phyloP scores from a whole-genome alignment of 805 yeast genomes.

The Sugiyamaella chiloensis region DNA sequence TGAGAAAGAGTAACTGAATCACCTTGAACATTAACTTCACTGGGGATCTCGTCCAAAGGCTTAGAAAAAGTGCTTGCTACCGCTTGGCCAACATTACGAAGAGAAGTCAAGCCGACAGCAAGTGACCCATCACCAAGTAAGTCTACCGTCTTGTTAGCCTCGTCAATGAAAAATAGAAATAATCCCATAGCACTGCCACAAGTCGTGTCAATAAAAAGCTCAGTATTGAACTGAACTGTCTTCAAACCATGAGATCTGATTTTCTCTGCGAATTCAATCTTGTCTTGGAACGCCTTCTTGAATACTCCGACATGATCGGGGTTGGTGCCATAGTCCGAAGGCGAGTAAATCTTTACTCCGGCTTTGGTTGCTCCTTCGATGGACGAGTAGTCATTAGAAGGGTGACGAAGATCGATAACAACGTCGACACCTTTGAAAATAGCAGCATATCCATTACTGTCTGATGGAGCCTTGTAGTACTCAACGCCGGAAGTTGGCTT shows the following conservation, averaged over 20 bases:
- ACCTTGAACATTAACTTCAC: slow-evolving; percentile 20
- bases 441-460: neutral
- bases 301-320: slow-evolving; percentile 10
- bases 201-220: slow-evolving; percentile 23
- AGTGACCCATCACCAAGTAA: slow-evolving; percentile 10
- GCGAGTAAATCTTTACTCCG: slow-evolving; percentile 50
- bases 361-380: slow-evolving; percentile 40
- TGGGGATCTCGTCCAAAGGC: slow-evolving; percentile 24
- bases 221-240: slow-evolving; percentile 24
- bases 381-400: slow-evolving; percentile 33
- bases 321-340: slow-evolving; percentile 59
- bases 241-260: slow-evolving; percentile 26
- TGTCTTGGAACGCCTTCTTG: slow-evolving; percentile 14
- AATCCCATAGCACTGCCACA: slow-evolving; percentile 1
- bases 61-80: slow-evolving; percentile 25
- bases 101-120: slow-evolving; percentile 20
- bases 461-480: neutral
- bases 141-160: neutral
- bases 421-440: slow-evolving; percentile 48
- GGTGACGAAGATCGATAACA: slow-evolving; percentile 43
- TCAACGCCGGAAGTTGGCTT: neutral
- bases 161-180: slow-evolving; percentile 2
- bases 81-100: slow-evolving; percentile 26
- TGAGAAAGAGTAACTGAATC: slow-evolving; percentile 17
- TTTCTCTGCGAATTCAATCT: slow-evolving; percentile 9